These are phyloP conservation scores for Trichothecium roseum DNA, from an alignment of 2,329 filamentous ascomycete genomes.

Conservation along the genomic window DNA sequence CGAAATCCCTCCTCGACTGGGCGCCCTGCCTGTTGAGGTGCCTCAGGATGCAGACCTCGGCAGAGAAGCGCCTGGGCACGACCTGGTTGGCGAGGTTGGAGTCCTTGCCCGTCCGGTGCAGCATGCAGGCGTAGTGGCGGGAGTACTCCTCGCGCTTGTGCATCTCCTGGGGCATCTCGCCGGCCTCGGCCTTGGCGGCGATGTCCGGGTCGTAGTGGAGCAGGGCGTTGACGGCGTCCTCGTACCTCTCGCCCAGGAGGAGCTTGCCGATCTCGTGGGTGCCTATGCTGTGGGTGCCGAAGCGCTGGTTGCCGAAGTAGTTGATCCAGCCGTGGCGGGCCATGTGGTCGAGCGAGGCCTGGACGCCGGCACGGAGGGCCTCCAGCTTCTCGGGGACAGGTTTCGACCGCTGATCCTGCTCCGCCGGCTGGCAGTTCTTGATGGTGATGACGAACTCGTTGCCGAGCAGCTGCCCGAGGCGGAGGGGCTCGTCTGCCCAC, in stretches of 20 bases:
- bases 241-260: conserved; percentile 72
- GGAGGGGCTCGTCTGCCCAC: conserved; percentile 60
- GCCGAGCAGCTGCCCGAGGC: conserved; percentile 73
- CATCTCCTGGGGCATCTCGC: conserved; percentile 27
- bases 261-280: conserved; percentile 79
- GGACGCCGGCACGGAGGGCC: conserved; percentile 28
- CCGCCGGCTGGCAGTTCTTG: conserved; percentile 64
- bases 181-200: conserved; percentile 31
- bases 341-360: conserved; percentile 55
- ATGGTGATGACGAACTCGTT: conserved; percentile 92
- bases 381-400: conserved; percentile 17
- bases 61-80: conserved; percentile 72
- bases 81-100: conserved; percentile 49
- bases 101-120: conserved; percentile 56
- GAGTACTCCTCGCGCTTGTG: conserved; percentile 66
- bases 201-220: conserved; percentile 60
- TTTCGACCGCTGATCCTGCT: conserved; percentile 12
- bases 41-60: conserved; percentile 68
- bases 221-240: conserved; percentile 69
- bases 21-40: conserved; percentile 50
- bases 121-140: conserved; percentile 68
- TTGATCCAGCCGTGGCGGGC: conserved; percentile 79
- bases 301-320: conserved; percentile 95
- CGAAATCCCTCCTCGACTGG: conserved; percentile 54
- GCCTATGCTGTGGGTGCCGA: conserved; percentile 77